Evolutionary conservation across 2,329 filamentous ascomycete species (phyloP).

Genomic region (Dactylellina cionopaga): DNA sequence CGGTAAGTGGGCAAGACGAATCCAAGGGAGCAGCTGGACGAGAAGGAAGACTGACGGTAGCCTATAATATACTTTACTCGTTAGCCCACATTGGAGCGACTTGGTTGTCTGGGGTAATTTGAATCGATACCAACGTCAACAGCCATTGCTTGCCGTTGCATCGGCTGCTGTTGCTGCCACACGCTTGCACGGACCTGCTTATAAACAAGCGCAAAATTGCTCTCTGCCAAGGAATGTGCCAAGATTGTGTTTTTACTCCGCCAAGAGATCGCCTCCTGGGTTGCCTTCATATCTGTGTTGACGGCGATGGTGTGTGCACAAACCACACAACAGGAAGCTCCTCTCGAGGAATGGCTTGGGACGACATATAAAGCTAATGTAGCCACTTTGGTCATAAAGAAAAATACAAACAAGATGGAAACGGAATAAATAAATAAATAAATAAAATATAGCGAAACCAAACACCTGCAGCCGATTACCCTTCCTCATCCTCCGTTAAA

Average conservation of each 20-base stretch:
- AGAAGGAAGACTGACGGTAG: not conserved
- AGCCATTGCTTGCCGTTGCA: no score
- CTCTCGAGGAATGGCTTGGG: not conserved
- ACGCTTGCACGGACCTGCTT: constrained; percentile 29
- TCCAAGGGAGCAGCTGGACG: not conserved
- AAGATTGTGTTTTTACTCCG: no score
- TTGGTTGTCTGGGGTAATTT: constrained; percentile 42
- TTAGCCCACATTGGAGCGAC: constrained; percentile 39
- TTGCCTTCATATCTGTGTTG: constrained; percentile 17
- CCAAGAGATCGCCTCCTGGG: constrained; percentile 4
- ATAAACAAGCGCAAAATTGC: constrained; percentile 40
- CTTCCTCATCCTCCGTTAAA: not conserved
- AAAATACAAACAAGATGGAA: no score
- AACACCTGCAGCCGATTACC: no score
- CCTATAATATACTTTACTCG: no score
- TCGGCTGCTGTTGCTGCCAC: constrained; percentile 11
- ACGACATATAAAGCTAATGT: constrained; percentile 1
- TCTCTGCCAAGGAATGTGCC: constrained; percentile 26
- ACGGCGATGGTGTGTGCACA: not conserved
- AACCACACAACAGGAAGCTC: constrained; percentile 26
- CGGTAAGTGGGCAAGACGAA: constrained; percentile 15
- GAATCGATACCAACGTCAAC: not conserved
- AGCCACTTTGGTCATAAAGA: constrained; percentile 13
- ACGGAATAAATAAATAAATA: no score
- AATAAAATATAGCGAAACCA: no score